Base-by-base conservation (phyloP, 164 flowering plant species). In the Annona cherimola region DNA sequence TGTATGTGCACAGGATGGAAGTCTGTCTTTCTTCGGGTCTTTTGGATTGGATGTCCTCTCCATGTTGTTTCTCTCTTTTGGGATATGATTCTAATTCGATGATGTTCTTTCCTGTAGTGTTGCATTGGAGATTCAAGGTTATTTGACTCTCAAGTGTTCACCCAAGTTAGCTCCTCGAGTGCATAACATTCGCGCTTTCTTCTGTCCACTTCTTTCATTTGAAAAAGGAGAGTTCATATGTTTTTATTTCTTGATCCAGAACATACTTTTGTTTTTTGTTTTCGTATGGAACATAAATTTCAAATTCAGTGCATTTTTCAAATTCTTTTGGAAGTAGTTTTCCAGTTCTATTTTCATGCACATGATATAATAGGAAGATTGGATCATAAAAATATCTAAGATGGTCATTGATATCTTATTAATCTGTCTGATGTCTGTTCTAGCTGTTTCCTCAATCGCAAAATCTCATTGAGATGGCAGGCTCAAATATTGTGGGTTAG, bases 141-240 rank as follows among this genome's bases (percentile, higher is more conserved):
- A 93, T 79, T 79, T 96, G 79, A 91, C 98, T 42, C 86, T 90
- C 59, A 94, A 96, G 12, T 96, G 97, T 88, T 84, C 99, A 12
- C 97, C 93, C 67, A 87, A 91, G 78, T 83, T 96, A 75, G 76
- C 88, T 80, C 89, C 98, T 71, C 84, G 97, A 64, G 74, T 90
- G 65, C 92, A 96, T 63, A 87, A 85, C 67, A 87, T 93, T 35
- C 93, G 83, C 45, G 97, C 94, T 78, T 89, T 94, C 57, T 95
- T 95, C 77, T 95, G 99, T 80, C 99, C 99, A 44, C 75, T 95
- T 65, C 93, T 95, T 76, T 95, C 99, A 45, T 89, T 95, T 71
- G 97, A 95, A 72, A 93, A 91, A 77, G 99, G 99, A 76, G 98
- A 95, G 76, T 95, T 82, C 69, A 86, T 95, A 83, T 98, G 99